phyloP scores from a whole-genome alignment of 129 eudicot genomes.

The Saussurea involucrata region DNA sequence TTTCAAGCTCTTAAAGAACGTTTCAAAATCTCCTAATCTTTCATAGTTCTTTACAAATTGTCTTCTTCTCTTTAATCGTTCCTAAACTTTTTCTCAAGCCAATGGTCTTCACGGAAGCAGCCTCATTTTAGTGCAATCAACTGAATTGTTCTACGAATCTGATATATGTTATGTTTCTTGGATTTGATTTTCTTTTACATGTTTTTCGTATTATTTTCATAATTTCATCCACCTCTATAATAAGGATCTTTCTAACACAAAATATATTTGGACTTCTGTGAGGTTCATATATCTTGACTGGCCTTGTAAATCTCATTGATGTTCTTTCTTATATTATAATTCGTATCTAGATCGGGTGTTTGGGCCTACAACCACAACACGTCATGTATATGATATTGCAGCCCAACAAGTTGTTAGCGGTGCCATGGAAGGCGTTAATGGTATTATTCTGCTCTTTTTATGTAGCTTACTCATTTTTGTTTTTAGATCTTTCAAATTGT shows the following conservation, averaged over 20 bases:
- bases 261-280: background rate
- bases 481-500: background rate
- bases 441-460: slow-evolving; percentile 31
- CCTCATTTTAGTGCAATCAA: background rate
- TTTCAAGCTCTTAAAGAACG: too few relatives aligned
- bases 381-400: slow-evolving; percentile 94
- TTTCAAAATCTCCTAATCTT: too few relatives aligned
- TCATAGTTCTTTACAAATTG: too few relatives aligned
- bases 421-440: slow-evolving; percentile 96
- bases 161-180: background rate
- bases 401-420: slow-evolving; percentile 91
- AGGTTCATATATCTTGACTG: slow-evolving; percentile 15
- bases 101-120: too few relatives aligned
- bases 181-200: background rate
- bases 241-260: background rate
- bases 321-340: slow-evolving; percentile 1
- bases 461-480: background rate
- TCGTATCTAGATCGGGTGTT: slow-evolving; percentile 72
- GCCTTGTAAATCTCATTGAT: slow-evolving; percentile 13
- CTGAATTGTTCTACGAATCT: background rate
- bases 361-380: slow-evolving; percentile 99
- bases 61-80: too few relatives aligned
- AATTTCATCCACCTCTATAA: background rate
- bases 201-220: background rate
- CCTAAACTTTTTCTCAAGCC: too few relatives aligned